A percentile compares a stretch with the other conserved stretches of the same genome.
These are phyloP conservation scores for Fusarium sp. DNA, from an alignment of 2,329 filamentous ascomycete genomes.

Conservation along the genomic window DNA sequence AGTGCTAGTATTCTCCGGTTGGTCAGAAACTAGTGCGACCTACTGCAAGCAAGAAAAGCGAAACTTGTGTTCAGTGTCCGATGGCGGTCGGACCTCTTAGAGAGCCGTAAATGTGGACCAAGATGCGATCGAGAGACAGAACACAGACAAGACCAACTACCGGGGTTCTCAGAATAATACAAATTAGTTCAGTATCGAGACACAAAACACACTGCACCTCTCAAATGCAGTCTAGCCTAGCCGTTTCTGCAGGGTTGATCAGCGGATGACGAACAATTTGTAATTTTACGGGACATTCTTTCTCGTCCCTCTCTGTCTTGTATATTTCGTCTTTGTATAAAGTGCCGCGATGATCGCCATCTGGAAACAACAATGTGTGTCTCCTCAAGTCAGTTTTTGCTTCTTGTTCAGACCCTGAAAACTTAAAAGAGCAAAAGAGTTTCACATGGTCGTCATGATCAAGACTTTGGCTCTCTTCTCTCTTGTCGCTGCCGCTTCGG, in stretches of 20 bases:
- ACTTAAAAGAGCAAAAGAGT: neutral
- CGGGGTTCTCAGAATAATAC: neutral
- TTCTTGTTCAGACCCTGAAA: constrained; percentile 11
- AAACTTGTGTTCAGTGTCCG: neutral
- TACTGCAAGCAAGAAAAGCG: neutral
- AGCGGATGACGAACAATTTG: constrained; percentile 27
- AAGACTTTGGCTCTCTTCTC: constrained; percentile 40
- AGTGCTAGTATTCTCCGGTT: constrained; percentile 34
- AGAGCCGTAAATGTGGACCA: neutral
- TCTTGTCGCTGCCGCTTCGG: constrained; percentile 48
- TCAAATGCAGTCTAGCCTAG: neutral
- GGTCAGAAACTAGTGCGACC: constrained; percentile 3
- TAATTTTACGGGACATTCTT: constrained; percentile 17
- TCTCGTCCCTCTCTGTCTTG: neutral
- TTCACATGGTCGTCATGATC: constrained; percentile 36
- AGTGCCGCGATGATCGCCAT: constrained; percentile 14
- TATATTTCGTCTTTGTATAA: constrained; percentile 29
- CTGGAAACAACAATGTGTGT: neutral
- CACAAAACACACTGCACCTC: constrained; percentile 13
- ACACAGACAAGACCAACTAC: neutral
- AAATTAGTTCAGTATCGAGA: neutral
- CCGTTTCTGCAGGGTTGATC: constrained; percentile 16
- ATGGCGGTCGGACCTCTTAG: constrained; percentile 10
- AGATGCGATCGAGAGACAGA: neutral
- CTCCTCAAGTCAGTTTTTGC: neutral